phyloP scores from a whole-genome alignment of 345 rosid genomes.

The Balakata baccata region DNA sequence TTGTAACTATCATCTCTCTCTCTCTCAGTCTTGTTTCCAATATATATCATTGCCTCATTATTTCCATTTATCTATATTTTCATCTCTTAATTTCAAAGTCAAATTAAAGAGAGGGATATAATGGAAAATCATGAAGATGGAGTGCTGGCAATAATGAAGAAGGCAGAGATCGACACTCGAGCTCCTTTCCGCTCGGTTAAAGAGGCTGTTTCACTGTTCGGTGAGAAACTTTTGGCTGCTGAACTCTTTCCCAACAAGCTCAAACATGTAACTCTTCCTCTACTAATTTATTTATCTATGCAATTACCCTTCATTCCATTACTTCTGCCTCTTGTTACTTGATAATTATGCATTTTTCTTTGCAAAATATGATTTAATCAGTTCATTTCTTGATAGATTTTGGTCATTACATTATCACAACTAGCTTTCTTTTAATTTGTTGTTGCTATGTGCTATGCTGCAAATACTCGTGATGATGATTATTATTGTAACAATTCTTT shows the following conservation, averaged over 20 bases:
- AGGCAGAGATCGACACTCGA: slow-evolving; percentile 70
- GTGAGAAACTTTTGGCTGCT: slow-evolving; percentile 63
- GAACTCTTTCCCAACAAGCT: slow-evolving; percentile 60
- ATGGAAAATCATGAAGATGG: slow-evolving; percentile 20
- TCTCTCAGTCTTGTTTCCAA: slow-evolving; percentile 4
- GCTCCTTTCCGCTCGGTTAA: slow-evolving; percentile 74
- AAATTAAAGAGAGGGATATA: background rate
- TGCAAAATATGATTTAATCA: no score
- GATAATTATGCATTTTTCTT: no score
- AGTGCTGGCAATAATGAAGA: slow-evolving; percentile 27
- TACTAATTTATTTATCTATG: background rate
- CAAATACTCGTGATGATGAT: no score
- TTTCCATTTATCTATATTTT: background rate
- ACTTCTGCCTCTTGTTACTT: no score
- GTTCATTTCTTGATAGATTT: no score
- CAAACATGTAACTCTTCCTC: slow-evolving; percentile 36
- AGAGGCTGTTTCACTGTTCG: slow-evolving; percentile 80
- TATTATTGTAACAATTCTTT: background rate
- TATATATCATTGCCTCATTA: slow-evolving; percentile 1
- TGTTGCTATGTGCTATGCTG: no score
- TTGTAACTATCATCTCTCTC: slow-evolving; percentile 3
- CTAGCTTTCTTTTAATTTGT: no score
- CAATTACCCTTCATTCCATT: no score
- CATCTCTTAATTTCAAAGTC: background rate
- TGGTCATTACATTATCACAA: no score